Conservation (phyloP, 352 stramenopile genomes). For the Globisporangium yorkense region DNA sequence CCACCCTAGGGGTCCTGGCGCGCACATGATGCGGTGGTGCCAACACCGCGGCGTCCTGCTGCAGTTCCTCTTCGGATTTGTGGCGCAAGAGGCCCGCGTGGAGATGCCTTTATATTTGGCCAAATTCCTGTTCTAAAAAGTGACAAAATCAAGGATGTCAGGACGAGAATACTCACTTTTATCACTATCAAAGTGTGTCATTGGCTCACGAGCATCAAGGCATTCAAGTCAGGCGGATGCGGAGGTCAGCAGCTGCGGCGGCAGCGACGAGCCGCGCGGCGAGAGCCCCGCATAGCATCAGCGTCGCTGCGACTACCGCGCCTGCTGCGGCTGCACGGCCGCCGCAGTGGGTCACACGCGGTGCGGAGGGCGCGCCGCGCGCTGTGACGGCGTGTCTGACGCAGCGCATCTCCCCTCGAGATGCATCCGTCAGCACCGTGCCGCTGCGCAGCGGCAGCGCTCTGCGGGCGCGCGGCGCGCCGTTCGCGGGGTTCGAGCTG, state of each 20-base stretch:
- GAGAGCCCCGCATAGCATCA: not conserved
- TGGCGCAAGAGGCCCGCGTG: too few species aligned
- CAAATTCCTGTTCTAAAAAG: conserved; percentile 19
- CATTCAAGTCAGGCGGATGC: not conserved
- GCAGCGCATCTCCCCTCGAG: conserved; percentile 30
- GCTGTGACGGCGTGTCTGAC: conserved; percentile 17
- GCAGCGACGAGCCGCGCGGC: too few species aligned
- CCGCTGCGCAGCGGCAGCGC: conserved; percentile 59
- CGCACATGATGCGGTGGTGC: too few species aligned
- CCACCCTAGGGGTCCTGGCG: too few species aligned
- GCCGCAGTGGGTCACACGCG: conserved; percentile 11
- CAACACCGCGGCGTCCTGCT: too few species aligned
- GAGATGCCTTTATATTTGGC: conserved; percentile 7
- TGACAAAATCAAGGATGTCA: too few species aligned
- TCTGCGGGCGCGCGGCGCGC: conserved; percentile 24
- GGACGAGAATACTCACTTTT: not conserved
- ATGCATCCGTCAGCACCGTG: conserved; percentile 35
- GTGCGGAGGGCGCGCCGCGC: conserved; percentile 6
- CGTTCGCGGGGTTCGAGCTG: conserved; percentile 83
- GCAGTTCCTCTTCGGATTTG: too few species aligned
- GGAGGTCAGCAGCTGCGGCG: not conserved
- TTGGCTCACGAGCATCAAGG: not conserved
- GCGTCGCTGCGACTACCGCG: not conserved
- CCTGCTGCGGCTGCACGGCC: too few species aligned
- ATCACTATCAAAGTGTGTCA: not conserved